Percentiles rank a stretch among this genome's conserved stretches.
Evolutionary conservation across 2,329 filamentous ascomycete genomes (phyloP).

Genomic region (Cadophora malorum): DNA sequence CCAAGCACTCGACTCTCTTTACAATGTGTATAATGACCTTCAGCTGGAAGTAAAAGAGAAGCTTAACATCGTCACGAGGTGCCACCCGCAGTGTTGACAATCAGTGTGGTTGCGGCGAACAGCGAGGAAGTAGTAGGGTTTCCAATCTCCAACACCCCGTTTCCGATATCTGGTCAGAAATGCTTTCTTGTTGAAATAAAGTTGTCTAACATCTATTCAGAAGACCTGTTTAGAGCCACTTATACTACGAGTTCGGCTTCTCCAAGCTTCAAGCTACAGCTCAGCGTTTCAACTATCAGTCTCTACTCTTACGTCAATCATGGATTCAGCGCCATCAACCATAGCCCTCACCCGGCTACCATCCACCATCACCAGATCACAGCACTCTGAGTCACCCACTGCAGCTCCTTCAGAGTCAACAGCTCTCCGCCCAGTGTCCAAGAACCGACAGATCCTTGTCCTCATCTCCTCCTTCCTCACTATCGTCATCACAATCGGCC

Average conservation of each 20-base stretch:
- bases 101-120: too few relatives aligned
- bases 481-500: constrained; percentile 46
- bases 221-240: neutral
- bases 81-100: too few relatives aligned
- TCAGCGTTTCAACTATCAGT: neutral
- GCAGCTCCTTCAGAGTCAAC: neutral
- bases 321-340: constrained; percentile 1
- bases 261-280: neutral
- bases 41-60: too few relatives aligned
- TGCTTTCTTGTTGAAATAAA: neutral
- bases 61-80: too few relatives aligned
- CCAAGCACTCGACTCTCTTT: neutral
- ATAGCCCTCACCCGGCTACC: constrained; percentile 10
- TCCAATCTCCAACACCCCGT: too few relatives aligned
- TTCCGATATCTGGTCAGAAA: neutral
- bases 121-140: too few relatives aligned
- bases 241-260: neutral
- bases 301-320: neutral
- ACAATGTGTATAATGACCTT: neutral
- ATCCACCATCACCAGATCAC: neutral
- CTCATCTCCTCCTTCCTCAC: constrained; percentile 39
- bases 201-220: neutral
- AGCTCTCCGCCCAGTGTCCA: constrained; percentile 37
- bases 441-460: constrained; percentile 50
- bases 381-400: neutral